Evolutionary conservation across 768 basidiomycete genomes (phyloP).

Genomic region (Pilatotrama ljubarskyi): DNA sequence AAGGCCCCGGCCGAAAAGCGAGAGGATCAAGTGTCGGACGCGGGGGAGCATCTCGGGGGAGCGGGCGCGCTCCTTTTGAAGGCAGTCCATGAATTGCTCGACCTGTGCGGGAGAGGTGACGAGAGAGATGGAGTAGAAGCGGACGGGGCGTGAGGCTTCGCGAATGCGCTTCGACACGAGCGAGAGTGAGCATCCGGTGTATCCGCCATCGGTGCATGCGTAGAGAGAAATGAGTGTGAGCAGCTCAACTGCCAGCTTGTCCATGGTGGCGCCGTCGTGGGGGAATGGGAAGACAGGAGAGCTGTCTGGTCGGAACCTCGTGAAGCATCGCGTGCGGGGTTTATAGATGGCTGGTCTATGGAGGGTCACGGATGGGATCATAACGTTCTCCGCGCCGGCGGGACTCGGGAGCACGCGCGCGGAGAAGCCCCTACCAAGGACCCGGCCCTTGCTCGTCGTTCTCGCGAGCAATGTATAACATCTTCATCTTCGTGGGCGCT

Average conservation of each 20-base stretch:
- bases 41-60: slow-evolving; percentile 13
- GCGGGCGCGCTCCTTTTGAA: slow-evolving; percentile 11
- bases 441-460: too few relatives aligned
- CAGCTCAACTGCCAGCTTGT: slow-evolving; percentile 19
- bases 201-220: slow-evolving; percentile 19
- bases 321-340: too few relatives aligned
- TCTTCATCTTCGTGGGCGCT: too few relatives aligned
- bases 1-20: slow-evolving; percentile 8
- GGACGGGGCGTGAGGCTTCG: slow-evolving; percentile 16
- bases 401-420: too few relatives aligned
- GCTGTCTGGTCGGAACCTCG: too few relatives aligned
- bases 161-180: slow-evolving; percentile 20
- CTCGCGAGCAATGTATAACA: too few relatives aligned
- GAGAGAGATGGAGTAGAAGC: slow-evolving; percentile 17
- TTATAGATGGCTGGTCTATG: too few relatives aligned
- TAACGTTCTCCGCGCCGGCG: too few relatives aligned
- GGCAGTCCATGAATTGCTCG: slow-evolving; percentile 15
- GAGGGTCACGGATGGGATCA: too few relatives aligned
- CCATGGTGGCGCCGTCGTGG: slow-evolving; percentile 1
- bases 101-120: slow-evolving; percentile 12
- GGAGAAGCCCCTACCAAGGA: too few relatives aligned
- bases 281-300: too few relatives aligned
- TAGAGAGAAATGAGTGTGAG: slow-evolving; percentile 16
- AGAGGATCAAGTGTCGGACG: slow-evolving; percentile 18
- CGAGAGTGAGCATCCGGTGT: slow-evolving; percentile 17